Conservation (phyloP, 805 yeast genomes). For the Suhomyces emberorum region DNA sequence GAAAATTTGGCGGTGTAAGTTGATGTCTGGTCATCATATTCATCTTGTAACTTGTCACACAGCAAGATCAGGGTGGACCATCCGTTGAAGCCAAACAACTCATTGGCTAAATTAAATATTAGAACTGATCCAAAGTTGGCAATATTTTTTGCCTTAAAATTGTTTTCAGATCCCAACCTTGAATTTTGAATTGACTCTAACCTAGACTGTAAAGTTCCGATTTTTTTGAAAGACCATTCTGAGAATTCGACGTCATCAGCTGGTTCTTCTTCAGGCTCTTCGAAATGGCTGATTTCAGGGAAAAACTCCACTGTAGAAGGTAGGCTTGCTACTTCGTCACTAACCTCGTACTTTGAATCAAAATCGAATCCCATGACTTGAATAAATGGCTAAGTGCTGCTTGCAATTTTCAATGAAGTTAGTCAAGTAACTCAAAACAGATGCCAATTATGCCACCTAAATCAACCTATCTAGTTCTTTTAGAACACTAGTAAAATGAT, state of each 20-base stretch:
- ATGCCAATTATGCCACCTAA: no score
- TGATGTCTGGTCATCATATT: slow-evolving; percentile 19
- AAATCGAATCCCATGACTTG: slow-evolving; percentile 1
- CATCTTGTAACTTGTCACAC: slow-evolving; percentile 15
- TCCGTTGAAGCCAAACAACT: slow-evolving; percentile 54
- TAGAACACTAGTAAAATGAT: no score
- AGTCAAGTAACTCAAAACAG: no score
- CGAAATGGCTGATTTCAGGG: slow-evolving; percentile 22
- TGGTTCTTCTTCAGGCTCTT: slow-evolving; percentile 7
- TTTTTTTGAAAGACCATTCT: slow-evolving; percentile 45
- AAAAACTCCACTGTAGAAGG: slow-evolving; percentile 17
- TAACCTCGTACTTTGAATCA: slow-evolving; percentile 8
- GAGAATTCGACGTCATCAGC: slow-evolving; percentile 19
- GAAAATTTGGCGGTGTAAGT: slow-evolving; percentile 20
- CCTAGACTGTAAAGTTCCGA: slow-evolving; percentile 48
- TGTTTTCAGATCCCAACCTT: slow-evolving; percentile 11
- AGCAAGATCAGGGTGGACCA: slow-evolving; percentile 48
- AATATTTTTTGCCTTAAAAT: slow-evolving; percentile 1
- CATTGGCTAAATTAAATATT: slow-evolving; percentile 45
- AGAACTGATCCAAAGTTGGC: slow-evolving; percentile 12
- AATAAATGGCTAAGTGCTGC: no score
- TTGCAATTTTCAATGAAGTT: no score
- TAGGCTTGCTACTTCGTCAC: slow-evolving; percentile 3
- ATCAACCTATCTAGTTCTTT: no score
- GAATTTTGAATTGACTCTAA: slow-evolving; percentile 35